phyloP scores from a whole-genome alignment of 31 red algal genomes.

The Pterothamnion heteromorphum region DNA sequence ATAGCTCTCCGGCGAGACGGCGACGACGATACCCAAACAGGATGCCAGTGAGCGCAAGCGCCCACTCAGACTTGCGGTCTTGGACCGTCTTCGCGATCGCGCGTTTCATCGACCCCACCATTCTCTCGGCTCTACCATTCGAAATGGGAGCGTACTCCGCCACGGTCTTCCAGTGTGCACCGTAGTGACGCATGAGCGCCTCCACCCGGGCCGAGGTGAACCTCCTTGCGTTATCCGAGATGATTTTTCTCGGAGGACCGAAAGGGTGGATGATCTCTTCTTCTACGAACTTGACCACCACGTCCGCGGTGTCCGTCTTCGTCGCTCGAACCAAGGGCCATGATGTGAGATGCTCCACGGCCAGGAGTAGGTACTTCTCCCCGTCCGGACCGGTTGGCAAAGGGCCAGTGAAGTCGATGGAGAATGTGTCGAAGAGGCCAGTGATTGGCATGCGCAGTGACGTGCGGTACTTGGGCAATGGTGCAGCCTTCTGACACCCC shows the following conservation, averaged over 20 bases:
- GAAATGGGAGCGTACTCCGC: conserved; percentile 20
- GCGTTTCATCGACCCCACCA: neutral
- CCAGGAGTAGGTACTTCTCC: neutral
- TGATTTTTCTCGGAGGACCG: neutral
- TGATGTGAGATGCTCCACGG: neutral
- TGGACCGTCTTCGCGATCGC: neutral
- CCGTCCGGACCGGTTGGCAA: neutral
- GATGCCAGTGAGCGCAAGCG: neutral
- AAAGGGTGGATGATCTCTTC: conserved; percentile 14
- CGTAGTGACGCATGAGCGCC: neutral
- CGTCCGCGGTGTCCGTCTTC: neutral
- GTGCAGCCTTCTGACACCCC: neutral
- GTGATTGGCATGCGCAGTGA: neutral
- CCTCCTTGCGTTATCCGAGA: conserved; percentile 5
- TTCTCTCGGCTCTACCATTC: neutral
- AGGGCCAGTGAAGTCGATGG: neutral
- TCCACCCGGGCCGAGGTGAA: neutral
- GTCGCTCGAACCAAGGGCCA: conserved; percentile 11
- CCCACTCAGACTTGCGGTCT: neutral
- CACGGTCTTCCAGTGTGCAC: neutral
- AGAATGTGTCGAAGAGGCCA: neutral
- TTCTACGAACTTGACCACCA: conserved; percentile 3
- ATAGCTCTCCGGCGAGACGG: neutral
- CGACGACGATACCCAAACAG: neutral
- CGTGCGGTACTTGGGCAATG: neutral